phyloP scores from a whole-genome alignment of 2,329 filamentous ascomycete genomes.

The Cladosporium austrohemisphaericum region DNA sequence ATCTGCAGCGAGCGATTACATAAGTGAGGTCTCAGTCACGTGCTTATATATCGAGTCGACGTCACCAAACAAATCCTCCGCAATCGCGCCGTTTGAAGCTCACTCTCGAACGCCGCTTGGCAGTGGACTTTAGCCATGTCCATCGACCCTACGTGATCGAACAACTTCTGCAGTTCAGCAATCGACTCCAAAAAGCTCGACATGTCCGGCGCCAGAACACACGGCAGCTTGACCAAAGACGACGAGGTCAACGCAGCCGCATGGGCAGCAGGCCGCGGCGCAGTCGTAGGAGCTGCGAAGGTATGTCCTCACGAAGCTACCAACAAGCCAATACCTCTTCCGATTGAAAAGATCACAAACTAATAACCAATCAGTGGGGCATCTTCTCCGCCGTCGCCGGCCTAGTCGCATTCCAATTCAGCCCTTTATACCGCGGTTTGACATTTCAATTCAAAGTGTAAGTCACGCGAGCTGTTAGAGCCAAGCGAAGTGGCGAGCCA shows the following conservation, averaged over 20 bases:
- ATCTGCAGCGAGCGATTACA: too few species aligned
- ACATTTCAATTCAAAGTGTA: slow-evolving; percentile 77
- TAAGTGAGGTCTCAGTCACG: too few species aligned
- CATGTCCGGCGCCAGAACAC: slow-evolving; percentile 22
- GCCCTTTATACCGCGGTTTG: slow-evolving; percentile 67
- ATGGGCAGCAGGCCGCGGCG: slow-evolving; percentile 67
- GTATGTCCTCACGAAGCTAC: slow-evolving; percentile 33
- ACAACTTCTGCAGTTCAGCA: not conserved
- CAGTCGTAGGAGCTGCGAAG: slow-evolving; percentile 63
- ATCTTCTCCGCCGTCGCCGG: slow-evolving; percentile 60
- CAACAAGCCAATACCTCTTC: not conserved
- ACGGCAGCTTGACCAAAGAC: slow-evolving; percentile 56
- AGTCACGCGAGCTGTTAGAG: slow-evolving; percentile 32
- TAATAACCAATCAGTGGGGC: slow-evolving; percentile 55
- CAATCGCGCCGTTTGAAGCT: slow-evolving; percentile 12
- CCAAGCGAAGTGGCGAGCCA: not conserved
- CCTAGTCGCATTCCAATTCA: slow-evolving; percentile 59
- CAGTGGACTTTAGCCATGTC: not conserved
- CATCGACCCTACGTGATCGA: not conserved
- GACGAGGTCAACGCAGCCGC: slow-evolving; percentile 67
- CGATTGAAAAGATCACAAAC: not conserved
- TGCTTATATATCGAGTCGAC: not conserved
- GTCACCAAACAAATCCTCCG: slow-evolving; percentile 4
- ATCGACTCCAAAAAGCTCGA: not conserved
- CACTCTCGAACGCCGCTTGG: slow-evolving; percentile 3